Percentiles rank a stretch among this genome's conserved stretches.
Evolutionary conservation across 768 basidiomycete genomes (phyloP).

Genomic region (Hypholoma sublateritium): DNA sequence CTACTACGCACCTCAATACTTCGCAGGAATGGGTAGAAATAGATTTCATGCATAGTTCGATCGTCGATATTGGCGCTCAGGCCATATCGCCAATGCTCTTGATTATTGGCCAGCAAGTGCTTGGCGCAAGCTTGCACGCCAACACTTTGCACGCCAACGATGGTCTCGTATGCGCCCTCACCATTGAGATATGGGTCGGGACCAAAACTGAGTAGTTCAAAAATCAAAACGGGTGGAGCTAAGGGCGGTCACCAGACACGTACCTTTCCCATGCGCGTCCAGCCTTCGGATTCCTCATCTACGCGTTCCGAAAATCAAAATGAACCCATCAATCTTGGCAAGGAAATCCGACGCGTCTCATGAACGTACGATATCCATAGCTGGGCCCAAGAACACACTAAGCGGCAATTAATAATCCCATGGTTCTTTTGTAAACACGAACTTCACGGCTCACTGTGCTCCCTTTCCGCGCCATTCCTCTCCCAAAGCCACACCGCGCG

Average conservation of each 20-base stretch:
- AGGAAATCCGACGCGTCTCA: too few species aligned
- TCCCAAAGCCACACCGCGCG: conserved; percentile 61
- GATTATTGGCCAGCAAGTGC: conserved; percentile 49
- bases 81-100: conserved; percentile 53
- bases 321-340: too few species aligned
- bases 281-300: conserved; percentile 54
- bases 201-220: conserved; percentile 36
- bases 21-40: conserved; percentile 50
- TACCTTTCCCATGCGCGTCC: conserved; percentile 52
- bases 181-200: conserved; percentile 67
- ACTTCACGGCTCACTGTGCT: conserved; percentile 36
- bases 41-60: conserved; percentile 53
- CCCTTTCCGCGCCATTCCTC: conserved; percentile 73
- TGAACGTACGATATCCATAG: conserved; percentile 50
- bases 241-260: background rate
- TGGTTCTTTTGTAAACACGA: too few species aligned
- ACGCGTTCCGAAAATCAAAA: background rate
- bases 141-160: conserved; percentile 56
- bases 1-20: conserved; percentile 40
- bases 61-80: conserved; percentile 52
- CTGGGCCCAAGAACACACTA: conserved; percentile 51
- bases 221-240: background rate
- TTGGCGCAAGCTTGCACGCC: conserved; percentile 64
- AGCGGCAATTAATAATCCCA: background rate
- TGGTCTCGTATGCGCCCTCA: conserved; percentile 58